Evolutionary conservation across 177 flowering plant species (phyloP).

Genomic region (Tripterygium wilfordii): DNA sequence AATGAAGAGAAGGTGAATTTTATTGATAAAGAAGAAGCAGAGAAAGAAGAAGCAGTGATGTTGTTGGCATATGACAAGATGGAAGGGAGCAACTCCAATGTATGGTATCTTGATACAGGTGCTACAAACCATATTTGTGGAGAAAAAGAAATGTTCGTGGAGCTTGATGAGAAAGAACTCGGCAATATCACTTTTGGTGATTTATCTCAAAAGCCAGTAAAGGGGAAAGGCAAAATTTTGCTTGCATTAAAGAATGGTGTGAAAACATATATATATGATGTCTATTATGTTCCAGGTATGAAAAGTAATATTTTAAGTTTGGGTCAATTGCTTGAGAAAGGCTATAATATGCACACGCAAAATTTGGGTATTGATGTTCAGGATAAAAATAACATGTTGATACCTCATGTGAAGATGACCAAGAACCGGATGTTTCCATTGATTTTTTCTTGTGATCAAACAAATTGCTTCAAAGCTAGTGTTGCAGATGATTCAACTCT

Average conservation of each 20-base stretch:
- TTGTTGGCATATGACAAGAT: background rate
- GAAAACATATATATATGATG: conserved; percentile 11
- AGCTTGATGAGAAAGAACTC: background rate
- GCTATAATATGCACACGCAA: background rate
- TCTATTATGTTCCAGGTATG: conserved; percentile 19
- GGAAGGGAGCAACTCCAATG: background rate
- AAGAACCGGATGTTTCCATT: background rate
- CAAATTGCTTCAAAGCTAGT: background rate
- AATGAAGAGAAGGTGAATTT: background rate
- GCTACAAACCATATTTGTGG: background rate
- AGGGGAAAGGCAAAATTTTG: conserved; percentile 3
- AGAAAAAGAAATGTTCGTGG: background rate
- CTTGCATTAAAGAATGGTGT: conserved; percentile 7
- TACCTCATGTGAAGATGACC: conserved; percentile 3
- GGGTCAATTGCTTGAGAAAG: conserved; percentile 9
- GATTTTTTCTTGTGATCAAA: background rate
- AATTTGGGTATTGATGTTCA: background rate
- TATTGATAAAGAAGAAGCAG: background rate
- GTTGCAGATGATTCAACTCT: background rate
- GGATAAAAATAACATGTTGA: background rate
- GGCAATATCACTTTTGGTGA: background rate
- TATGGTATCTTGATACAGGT: background rate
- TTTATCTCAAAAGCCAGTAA: background rate
- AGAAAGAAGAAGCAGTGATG: background rate
- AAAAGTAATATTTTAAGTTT: conserved; percentile 19